These are phyloP conservation scores for Dendrostoma leiphaemia DNA, from an alignment of 2,329 filamentous ascomycete genomes.

Conservation along the genomic window DNA sequence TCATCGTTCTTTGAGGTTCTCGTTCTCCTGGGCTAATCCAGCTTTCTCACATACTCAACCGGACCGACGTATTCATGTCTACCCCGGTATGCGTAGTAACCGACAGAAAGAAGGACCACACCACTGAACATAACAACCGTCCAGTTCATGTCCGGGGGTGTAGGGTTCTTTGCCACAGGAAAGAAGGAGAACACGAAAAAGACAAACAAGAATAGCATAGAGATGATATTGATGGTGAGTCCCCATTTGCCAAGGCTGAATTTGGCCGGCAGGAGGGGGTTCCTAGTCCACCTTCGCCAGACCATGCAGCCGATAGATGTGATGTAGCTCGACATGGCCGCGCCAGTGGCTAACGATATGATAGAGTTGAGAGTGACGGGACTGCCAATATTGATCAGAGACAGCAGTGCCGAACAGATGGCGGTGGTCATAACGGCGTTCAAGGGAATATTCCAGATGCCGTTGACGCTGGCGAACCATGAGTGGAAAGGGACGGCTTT, in stretches of 20 bases:
- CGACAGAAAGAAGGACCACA: conserved; percentile 10
- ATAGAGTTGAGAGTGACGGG: conserved; percentile 20
- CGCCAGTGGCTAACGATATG: conserved; percentile 17
- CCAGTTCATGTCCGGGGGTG: conserved; percentile 19
- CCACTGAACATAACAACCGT: conserved; percentile 17
- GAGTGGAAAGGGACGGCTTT: conserved; percentile 32
- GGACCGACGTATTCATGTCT: conserved; percentile 11
- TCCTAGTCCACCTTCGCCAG: conserved; percentile 1
- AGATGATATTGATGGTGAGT: conserved; percentile 16
- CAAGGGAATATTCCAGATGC: conserved; percentile 16
- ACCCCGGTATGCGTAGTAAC: conserved; percentile 14
- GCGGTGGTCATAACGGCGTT: conserved; percentile 20
- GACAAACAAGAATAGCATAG: conserved; percentile 15
- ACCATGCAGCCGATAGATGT: conserved; percentile 17
- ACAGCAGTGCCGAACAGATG: conserved; percentile 8
- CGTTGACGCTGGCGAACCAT: conserved; percentile 25
- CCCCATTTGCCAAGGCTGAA: conserved; percentile 19
- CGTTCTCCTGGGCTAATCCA: background rate
- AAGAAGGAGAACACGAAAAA: conserved; percentile 20
- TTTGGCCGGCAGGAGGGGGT: conserved; percentile 11
- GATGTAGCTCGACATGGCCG: conserved; percentile 20
- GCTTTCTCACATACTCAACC: conserved; percentile 13
- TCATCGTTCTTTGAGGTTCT: too few species aligned
- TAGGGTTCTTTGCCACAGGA: conserved; percentile 8
- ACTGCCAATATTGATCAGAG: conserved; percentile 15